Evolutionary conservation across 805 yeast species (phyloP), one percentile per base, ranked within the genome.

Genomic region (Nakazawaea anatomiae): DNA sequence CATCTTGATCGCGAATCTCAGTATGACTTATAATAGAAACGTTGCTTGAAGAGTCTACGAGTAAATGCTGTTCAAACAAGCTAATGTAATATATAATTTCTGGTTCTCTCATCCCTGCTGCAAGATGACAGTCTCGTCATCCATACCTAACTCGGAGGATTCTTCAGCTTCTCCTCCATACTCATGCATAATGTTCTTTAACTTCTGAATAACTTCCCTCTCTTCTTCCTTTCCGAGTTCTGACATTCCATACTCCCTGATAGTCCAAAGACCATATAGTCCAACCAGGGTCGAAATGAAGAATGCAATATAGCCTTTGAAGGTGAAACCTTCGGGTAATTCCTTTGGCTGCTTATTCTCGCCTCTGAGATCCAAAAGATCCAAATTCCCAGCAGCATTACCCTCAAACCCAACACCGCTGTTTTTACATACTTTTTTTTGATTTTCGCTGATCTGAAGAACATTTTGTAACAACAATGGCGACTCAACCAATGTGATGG

Each of bases 251-350:
- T 78, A 87, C 46, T 72, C 71, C 53, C 78, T 75, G 50, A 87
- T 84, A 4, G 84, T 70, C 49, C 61, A 72, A 7, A 86, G 60
- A 2, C 94, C 94, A 56, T 71, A 78, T 2, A 85, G 28, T 1
- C 86, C 92, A 34, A 74, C 67, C 0, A 76, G 25, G 0, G 82
- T 70, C 47, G 88, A 83, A 1, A 80, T 53, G 0, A 69, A 53
- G 46, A 87, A 63, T 4, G 90, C 90, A 54, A 82, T 47, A 60
- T 85, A 86, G 1, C 94, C 94, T 62, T 80, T 83, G 6, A 65
- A 40, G 0, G 91, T 85, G 68, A 87, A 87, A 0, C 92, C 92
- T 6, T 61, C 69, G 0, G 94, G 92, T 54, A 87, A 71, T 11
- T 87, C 85, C 0, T 59, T 57, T 12, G 78, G 76, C 60, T 87